Evolutionary conservation across 2,329 filamentous ascomycete species (phyloP).

Genomic region (Juglanconis juglandina): DNA sequence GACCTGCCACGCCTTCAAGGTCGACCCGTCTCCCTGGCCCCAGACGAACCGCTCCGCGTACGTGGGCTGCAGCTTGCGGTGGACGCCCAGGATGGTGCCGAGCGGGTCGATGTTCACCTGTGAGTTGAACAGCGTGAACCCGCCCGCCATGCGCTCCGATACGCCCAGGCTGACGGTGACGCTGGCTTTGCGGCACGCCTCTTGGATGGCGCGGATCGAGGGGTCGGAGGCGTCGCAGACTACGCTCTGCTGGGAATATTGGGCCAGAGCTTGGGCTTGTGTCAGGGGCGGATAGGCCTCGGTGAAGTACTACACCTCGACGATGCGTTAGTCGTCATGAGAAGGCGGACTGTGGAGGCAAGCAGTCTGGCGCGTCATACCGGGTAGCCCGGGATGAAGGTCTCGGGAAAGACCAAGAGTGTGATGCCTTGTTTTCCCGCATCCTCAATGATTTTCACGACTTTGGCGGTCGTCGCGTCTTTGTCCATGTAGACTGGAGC

Average conservation of each 20-base stretch:
- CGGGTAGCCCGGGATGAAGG: slow-evolving; percentile 24
- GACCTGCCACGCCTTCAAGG: slow-evolving; percentile 22
- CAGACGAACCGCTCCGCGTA: slow-evolving; percentile 29
- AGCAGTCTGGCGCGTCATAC: slow-evolving; percentile 1
- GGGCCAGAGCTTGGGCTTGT: slow-evolving; percentile 21
- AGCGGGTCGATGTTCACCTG: slow-evolving; percentile 26
- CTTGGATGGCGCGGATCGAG: slow-evolving; percentile 21
- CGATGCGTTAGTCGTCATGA: neutral
- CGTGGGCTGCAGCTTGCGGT: slow-evolving; percentile 32
- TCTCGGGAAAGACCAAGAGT: slow-evolving; percentile 24
- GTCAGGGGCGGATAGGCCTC: slow-evolving; percentile 23
- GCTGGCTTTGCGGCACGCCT: slow-evolving; percentile 18
- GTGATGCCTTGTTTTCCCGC: slow-evolving; percentile 17
- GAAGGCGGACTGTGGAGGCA: too few species aligned
- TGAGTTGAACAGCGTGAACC: slow-evolving; percentile 29
- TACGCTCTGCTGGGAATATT: slow-evolving; percentile 23
- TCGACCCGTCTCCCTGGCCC: slow-evolving; percentile 28
- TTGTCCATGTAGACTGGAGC: slow-evolving; percentile 26
- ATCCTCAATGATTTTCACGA: slow-evolving; percentile 19
- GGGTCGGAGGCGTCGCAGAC: slow-evolving; percentile 15
- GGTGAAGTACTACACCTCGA: slow-evolving; percentile 21
- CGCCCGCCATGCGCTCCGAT: slow-evolving; percentile 23
- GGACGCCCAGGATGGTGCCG: slow-evolving; percentile 26
- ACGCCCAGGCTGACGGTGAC: slow-evolving; percentile 24
- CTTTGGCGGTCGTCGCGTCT: slow-evolving; percentile 21